Conservation (phyloP, 2,329 filamentous ascomycete species). For the Claviceps quebecensis region DNA sequence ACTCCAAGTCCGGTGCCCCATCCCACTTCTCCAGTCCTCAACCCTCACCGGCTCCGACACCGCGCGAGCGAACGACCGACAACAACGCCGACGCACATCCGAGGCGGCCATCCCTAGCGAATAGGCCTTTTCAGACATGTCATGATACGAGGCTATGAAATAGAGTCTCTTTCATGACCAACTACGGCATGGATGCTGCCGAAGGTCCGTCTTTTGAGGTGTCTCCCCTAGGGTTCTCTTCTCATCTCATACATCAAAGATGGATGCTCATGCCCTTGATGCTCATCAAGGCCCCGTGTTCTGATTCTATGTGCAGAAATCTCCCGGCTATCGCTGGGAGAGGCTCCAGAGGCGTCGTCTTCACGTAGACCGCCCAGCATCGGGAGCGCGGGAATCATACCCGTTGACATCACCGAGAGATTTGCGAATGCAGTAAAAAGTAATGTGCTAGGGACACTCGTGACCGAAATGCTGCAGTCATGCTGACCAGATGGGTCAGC, state of each 20-base stretch:
- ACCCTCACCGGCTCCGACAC: neutral
- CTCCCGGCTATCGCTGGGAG: slow-evolving; percentile 25
- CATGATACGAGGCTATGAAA: neutral
- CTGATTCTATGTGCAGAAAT: slow-evolving; percentile 23
- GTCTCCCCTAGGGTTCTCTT: too few relatives aligned
- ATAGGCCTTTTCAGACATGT: slow-evolving; percentile 3
- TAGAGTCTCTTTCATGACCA: slow-evolving; percentile 17
- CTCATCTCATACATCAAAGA: too few relatives aligned
- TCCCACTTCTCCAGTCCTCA: slow-evolving; percentile 1
- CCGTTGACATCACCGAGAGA: slow-evolving; percentile 43
- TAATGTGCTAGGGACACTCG: slow-evolving; percentile 19
- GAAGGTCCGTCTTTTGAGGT: slow-evolving; percentile 17
- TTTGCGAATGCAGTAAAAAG: slow-evolving; percentile 40
- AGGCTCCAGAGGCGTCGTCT: slow-evolving; percentile 16
- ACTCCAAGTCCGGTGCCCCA: slow-evolving; percentile 2
- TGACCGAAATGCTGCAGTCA: neutral
- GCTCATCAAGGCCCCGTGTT: slow-evolving; percentile 4
- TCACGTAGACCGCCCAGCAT: slow-evolving; percentile 25
- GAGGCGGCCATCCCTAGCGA: neutral
- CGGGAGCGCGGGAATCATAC: slow-evolving; percentile 34
- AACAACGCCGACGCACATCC: neutral
- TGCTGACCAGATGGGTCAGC: slow-evolving; percentile 34
- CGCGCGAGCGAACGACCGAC: neutral
- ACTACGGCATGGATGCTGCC: slow-evolving; percentile 20
- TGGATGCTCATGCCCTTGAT: neutral